Percentiles rank a stretch among this genome's conserved stretches.
These are phyloP conservation scores for Styphnolobium japonicum DNA, from an alignment of 306 rosid genomes.

Conservation along the genomic window DNA sequence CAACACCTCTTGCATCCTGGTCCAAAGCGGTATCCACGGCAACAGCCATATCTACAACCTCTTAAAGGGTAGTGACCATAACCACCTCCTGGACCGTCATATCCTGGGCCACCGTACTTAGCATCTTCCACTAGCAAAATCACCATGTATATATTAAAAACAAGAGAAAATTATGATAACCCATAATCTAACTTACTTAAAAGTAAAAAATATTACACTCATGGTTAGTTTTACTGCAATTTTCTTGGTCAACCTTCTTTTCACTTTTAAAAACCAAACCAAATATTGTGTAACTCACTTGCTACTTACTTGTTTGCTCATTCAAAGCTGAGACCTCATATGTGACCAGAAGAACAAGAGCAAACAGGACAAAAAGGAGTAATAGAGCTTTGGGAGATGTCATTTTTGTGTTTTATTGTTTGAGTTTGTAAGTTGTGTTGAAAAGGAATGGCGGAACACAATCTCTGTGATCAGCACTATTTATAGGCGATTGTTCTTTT, in stretches of 20 bases:
- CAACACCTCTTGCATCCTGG: background rate
- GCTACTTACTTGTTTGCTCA: background rate
- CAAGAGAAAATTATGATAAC: background rate
- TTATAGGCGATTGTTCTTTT: no score
- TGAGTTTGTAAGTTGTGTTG: no score
- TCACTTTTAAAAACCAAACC: no score
- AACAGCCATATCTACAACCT: background rate
- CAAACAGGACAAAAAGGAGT: background rate
- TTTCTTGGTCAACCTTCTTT: no score
- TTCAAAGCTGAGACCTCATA: background rate
- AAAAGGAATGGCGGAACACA: no score
- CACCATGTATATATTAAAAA: background rate
- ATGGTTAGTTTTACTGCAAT: no score
- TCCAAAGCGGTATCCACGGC: background rate
- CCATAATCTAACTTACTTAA: no score
- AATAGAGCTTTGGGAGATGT: no score
- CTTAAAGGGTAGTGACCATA: background rate
- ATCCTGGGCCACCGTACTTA: background rate
- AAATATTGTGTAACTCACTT: no score
- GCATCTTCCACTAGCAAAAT: background rate
- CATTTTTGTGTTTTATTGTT: no score
- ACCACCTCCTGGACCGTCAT: background rate
- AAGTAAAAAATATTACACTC: no score
- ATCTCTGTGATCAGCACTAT: no score
- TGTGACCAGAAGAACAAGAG: background rate